Conservation (phyloP, 805 yeast species). For the Kluyveromyces nonfermentans region DNA sequence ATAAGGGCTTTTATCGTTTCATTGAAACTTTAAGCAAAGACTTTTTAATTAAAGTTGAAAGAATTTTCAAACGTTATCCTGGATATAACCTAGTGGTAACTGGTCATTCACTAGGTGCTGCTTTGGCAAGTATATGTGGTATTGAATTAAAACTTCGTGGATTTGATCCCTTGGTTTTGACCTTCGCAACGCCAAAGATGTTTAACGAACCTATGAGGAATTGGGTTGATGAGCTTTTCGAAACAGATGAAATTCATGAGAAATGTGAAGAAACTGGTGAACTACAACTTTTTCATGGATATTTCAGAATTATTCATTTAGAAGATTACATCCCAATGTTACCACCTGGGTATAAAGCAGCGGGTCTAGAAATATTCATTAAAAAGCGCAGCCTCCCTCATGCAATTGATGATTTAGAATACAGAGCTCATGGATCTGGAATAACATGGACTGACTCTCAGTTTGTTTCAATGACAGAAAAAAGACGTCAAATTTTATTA, state of each 20-base stretch:
- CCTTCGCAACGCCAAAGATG: conserved; percentile 57
- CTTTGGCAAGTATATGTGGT: conserved; percentile 54
- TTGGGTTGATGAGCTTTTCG: conserved; percentile 44
- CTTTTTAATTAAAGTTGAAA: conserved; percentile 31
- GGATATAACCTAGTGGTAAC: conserved; percentile 43
- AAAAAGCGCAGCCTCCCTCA: conserved; percentile 30
- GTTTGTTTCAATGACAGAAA: not conserved
- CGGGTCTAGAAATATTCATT: conserved; percentile 45
- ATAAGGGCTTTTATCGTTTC: conserved; percentile 52
- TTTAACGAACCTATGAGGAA: conserved; percentile 44
- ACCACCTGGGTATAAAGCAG: conserved; percentile 45
- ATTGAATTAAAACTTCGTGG: conserved; percentile 51
- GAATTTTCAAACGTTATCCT: conserved; percentile 31
- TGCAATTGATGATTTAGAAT: conserved; percentile 16
- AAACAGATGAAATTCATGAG: conserved; percentile 28
- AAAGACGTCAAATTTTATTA: not conserved
- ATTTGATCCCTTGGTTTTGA: conserved; percentile 41
- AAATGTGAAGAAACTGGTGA: conserved; percentile 16
- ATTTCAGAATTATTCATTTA: conserved; percentile 47
- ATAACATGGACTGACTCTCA: not conserved
- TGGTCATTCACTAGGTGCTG: conserved; percentile 78
- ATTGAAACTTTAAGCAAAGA: conserved; percentile 33
- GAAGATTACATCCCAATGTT: conserved; percentile 50
- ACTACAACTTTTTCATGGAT: conserved; percentile 30
- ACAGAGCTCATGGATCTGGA: conserved; percentile 13